Conservation (phyloP, 192 early-diverging fungal species). For the Rhizoclosmatium sp. region DNA sequence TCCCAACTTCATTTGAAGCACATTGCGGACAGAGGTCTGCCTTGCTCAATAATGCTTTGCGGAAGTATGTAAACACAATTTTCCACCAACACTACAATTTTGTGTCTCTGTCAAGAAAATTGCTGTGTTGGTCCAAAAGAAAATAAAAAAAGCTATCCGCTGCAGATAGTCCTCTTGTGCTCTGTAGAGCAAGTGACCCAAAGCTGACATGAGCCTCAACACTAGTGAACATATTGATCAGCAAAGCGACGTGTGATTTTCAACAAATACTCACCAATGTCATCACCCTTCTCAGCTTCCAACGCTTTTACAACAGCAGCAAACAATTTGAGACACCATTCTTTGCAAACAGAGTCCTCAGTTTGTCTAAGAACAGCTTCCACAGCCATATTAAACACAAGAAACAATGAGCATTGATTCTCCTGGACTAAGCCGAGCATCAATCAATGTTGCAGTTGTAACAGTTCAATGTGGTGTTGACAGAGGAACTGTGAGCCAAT, state of each 20-base stretch:
- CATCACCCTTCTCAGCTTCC: slow-evolving; percentile 57
- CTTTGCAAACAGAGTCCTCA: slow-evolving; percentile 55
- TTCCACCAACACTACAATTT: too few species aligned
- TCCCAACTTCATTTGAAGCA: too few species aligned
- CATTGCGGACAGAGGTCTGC: too few species aligned
- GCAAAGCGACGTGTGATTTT: background rate
- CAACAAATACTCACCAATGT: slow-evolving; percentile 54
- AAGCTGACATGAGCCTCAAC: background rate
- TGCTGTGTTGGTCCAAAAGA: too few species aligned
- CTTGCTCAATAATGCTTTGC: too few species aligned
- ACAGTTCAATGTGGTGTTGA: slow-evolving; percentile 53
- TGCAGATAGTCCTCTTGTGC: background rate
- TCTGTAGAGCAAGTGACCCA: slow-evolving; percentile 28
- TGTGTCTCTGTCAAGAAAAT: too few species aligned
- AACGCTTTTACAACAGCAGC: slow-evolving; percentile 70
- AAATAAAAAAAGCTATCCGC: too few species aligned
- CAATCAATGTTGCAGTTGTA: slow-evolving; percentile 69
- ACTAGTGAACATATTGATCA: background rate
- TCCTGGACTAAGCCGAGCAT: slow-evolving; percentile 64
- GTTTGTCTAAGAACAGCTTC: slow-evolving; percentile 27
- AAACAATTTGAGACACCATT: slow-evolving; percentile 74
- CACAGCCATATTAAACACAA: slow-evolving; percentile 75
- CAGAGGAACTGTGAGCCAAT: background rate
- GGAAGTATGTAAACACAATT: too few species aligned
- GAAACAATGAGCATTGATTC: slow-evolving; percentile 64